A percentile compares a stretch with the other conserved stretches of the same genome.
These are phyloP conservation scores for Trichosporon sp. DNA, from an alignment of 1,284 basidiomycete species.

Conservation along the genomic window DNA sequence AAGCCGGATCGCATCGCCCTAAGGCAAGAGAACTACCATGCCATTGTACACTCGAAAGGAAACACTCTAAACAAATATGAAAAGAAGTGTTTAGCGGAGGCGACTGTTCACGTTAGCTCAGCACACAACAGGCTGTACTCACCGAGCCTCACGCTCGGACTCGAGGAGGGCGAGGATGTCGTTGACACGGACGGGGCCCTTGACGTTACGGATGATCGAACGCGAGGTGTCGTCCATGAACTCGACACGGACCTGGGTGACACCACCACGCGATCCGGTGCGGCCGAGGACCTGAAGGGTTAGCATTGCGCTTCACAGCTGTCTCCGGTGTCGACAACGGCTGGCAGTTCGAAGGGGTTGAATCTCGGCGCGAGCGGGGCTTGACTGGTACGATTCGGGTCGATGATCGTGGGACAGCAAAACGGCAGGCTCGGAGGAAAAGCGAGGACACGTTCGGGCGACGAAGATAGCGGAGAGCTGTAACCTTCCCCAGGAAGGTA, in stretches of 20 bases:
- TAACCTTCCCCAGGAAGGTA: too few relatives aligned
- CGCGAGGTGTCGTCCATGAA: slow-evolving; percentile 98
- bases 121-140: slow-evolving; percentile 49
- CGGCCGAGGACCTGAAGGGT: slow-evolving; percentile 83
- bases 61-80: slow-evolving; percentile 18
- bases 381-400: too few relatives aligned
- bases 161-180: slow-evolving; percentile 98
- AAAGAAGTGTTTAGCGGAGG: slow-evolving; percentile 24
- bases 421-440: too few relatives aligned
- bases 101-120: slow-evolving; percentile 17
- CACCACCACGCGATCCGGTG: slow-evolving; percentile 98
- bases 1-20: slow-evolving; percentile 25
- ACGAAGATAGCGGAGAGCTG: too few relatives aligned
- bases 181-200: slow-evolving; percentile 93
- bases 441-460: too few relatives aligned
- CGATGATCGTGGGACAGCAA: too few relatives aligned
- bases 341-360: too few relatives aligned
- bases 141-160: slow-evolving; percentile 99
- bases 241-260: slow-evolving; percentile 99
- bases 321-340: background rate
- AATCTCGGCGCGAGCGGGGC: background rate
- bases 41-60: slow-evolving; percentile 19
- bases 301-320: background rate
- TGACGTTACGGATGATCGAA: slow-evolving; percentile 98
- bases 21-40: slow-evolving; percentile 23